A percentile compares a stretch with the other conserved stretches of the same genome.
Evolutionary conservation across 306 rosid species (phyloP).

Genomic region (Cyclanthera cordifolia): DNA sequence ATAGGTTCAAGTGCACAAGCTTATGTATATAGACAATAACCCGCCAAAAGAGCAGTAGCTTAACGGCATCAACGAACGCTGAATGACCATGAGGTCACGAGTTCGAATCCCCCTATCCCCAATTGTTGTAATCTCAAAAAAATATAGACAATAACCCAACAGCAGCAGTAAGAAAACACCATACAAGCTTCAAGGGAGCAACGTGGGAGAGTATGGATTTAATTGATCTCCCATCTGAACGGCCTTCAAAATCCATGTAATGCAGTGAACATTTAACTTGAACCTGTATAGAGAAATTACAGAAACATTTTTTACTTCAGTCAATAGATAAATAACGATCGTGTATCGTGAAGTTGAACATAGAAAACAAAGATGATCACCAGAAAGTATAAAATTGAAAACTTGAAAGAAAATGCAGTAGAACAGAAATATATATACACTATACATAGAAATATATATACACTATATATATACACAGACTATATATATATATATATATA

Average conservation of each 20-base stretch:
- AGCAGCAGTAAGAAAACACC: constrained; percentile 14
- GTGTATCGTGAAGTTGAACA: not conserved
- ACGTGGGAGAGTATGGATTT: constrained; percentile 87
- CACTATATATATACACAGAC: too few species aligned
- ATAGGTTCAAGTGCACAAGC: not conserved
- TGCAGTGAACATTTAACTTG: constrained; percentile 67
- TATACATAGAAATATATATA: too few species aligned
- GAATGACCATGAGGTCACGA: too few species aligned
- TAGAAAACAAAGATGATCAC: not conserved
- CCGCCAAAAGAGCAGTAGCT: not conserved
- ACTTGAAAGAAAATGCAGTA: too few species aligned
- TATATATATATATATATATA: too few species aligned
- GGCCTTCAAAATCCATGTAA: constrained; percentile 95
- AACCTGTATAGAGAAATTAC: constrained; percentile 39
- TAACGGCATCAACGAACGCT: too few species aligned
- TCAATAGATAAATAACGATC: not conserved
- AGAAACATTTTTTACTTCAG: not conserved
- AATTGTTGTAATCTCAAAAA: too few species aligned
- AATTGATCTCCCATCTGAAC: constrained; percentile 87
- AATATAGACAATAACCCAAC: not conserved
- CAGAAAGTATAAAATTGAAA: constrained; percentile 6
- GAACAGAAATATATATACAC: not conserved
- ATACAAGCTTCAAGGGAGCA: constrained; percentile 92
- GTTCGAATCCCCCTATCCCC: too few species aligned
- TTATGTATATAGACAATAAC: not conserved